A percentile compares a stretch with the other conserved stretches of the same genome.
phyloP scores from a whole-genome alignment of 1,139 yeast genomes.

The Pichia sp. region DNA sequence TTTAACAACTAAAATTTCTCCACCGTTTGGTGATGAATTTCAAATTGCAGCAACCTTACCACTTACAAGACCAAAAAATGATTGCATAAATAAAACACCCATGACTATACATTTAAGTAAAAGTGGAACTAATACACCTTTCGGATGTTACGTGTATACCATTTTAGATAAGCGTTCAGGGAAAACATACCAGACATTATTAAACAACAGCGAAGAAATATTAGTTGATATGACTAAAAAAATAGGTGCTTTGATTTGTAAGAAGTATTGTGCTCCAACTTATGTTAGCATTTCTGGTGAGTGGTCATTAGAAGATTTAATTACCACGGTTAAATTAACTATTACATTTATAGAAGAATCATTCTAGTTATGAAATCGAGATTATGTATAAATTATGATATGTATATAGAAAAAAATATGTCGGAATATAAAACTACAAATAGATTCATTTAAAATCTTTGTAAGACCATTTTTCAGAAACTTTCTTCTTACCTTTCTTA shows the following conservation, averaged over 20 bases:
- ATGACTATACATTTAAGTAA: constrained; percentile 31
- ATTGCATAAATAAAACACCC: constrained; percentile 28
- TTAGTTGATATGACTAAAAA: constrained; percentile 34
- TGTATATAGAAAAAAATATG: background rate
- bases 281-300: constrained; percentile 35
- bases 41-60: constrained; percentile 30
- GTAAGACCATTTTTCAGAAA: constrained; percentile 88
- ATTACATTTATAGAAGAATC: constrained; percentile 22
- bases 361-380: background rate
- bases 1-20: constrained; percentile 22
- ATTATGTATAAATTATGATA: background rate
- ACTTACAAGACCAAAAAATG: constrained; percentile 17
- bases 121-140: constrained; percentile 24
- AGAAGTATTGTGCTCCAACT: constrained; percentile 33
- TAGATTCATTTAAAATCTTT: constrained; percentile 65
- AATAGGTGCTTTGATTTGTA: constrained; percentile 32
- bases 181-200: constrained; percentile 31
- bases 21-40: constrained; percentile 31
- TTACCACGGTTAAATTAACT: constrained; percentile 22
- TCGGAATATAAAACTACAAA: background rate
- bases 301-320: constrained; percentile 25
- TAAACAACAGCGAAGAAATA: constrained; percentile 33
- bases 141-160: constrained; percentile 34
- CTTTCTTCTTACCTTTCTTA: constrained; percentile 62
- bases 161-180: constrained; percentile 22